Percentiles rank a stretch among this genome's conserved stretches.
phyloP scores from a whole-genome alignment of 1,139 yeast genomes.

The Yamadazyma sp. region DNA sequence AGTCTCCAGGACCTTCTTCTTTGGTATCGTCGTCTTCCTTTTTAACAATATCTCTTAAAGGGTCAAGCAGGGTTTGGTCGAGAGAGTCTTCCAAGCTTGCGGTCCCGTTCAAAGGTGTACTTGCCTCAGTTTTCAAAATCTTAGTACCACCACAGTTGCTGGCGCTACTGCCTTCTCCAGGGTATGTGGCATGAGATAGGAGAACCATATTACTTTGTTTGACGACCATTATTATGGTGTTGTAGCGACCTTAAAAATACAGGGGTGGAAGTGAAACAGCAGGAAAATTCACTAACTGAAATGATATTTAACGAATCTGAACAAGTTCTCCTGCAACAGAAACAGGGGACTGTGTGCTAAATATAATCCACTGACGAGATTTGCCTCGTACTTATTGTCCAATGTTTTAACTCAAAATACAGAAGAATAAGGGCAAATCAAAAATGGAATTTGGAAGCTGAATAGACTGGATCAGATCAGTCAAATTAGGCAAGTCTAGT shows the following conservation, averaged over 20 bases:
- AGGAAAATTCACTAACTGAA: too few species aligned
- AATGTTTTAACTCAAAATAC: neutral
- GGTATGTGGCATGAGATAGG: neutral
- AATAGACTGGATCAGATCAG: constrained; percentile 7
- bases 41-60: neutral
- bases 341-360: neutral
- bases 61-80: too few species aligned
- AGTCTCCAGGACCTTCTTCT: neutral
- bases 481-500: constrained; percentile 7
- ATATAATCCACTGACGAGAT: neutral
- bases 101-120: too few species aligned
- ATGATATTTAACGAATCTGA: too few species aligned
- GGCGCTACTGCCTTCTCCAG: neutral
- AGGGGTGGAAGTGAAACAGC: too few species aligned
- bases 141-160: too few species aligned
- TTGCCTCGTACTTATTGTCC: too few species aligned
- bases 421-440: neutral
- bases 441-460: neutral
- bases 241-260: neutral
- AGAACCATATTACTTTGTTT: neutral
- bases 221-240: neutral
- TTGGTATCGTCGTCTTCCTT: too few species aligned
- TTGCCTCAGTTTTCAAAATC: too few species aligned
- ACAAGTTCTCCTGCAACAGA: too few species aligned
- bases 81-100: too few species aligned